These are phyloP conservation scores for Penicillium brevicompactum DNA, from an alignment of 2,329 filamentous ascomycete genomes.

Conservation along the genomic window DNA sequence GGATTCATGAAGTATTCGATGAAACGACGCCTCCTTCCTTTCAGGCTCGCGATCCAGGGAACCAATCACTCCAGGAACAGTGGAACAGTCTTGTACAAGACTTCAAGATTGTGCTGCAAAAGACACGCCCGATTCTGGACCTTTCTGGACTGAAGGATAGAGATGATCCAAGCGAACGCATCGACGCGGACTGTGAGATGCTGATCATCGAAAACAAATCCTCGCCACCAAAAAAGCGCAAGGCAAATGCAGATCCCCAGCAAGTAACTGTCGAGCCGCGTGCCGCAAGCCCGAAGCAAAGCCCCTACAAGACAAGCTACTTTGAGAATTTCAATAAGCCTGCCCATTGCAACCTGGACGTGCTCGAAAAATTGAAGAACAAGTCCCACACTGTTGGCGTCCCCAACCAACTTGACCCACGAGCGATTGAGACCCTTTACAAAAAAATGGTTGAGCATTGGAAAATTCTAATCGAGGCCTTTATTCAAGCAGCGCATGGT, in stretches of 20 bases:
- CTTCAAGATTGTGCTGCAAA: conserved; percentile 55
- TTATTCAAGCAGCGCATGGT: conserved; percentile 34
- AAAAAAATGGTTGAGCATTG: conserved; percentile 61
- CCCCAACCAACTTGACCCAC: conserved; percentile 60
- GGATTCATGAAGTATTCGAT: conserved; percentile 57
- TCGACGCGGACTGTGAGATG: conserved; percentile 33
- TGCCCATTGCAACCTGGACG: neutral
- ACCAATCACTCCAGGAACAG: conserved; percentile 44
- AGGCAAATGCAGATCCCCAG: conserved; percentile 3
- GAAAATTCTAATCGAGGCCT: conserved; percentile 54
- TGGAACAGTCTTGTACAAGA: conserved; percentile 51
- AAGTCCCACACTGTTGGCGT: conserved; percentile 59
- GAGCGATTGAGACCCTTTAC: conserved; percentile 63
- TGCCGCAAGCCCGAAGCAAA: neutral
- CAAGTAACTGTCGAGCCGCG: neutral
- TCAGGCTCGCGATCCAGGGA: neutral
- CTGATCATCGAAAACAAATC: neutral
- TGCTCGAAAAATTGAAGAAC: neutral
- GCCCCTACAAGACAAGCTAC: conserved; percentile 3
- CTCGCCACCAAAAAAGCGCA: conserved; percentile 24
- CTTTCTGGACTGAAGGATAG: conserved; percentile 27
- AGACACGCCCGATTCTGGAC: conserved; percentile 43
- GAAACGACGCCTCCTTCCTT: conserved; percentile 40
- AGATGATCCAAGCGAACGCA: conserved; percentile 39
- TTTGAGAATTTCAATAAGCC: conserved; percentile 25